Base-by-base conservation (phyloP, 768 basidiomycete genomes). In the Lentinula lateritia region DNA sequence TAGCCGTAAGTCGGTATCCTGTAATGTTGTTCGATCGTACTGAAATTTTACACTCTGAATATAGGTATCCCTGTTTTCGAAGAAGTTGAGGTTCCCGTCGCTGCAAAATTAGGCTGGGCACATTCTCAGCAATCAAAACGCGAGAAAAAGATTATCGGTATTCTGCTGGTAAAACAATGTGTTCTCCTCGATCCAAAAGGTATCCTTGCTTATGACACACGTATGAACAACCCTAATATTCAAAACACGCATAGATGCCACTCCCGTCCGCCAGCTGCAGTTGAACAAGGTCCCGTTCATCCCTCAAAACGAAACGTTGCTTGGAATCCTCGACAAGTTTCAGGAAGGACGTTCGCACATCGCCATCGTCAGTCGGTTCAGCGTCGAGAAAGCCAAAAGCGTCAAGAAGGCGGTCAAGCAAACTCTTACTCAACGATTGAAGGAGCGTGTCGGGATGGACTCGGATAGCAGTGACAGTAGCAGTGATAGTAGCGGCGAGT, bases 291-390 rank as follows among this genome's bases (percentile, higher is more conserved):
- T 95, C 6, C 90, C 89, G 0, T 90, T 89, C 58, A 90, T 95
- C 4, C 90, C 93, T 2, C 88, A 86, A 52, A 93, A 95, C 67
- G 91, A 93, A 72, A 83, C 93, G 18, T 77, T 96, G 0, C 81
- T 95, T 12, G 86, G 90, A 20, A 91, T 94, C 64, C 79, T 95
- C 35, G 93, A 95, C 71, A 89, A 81, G 63, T 95, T 95, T 72
- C 93, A 95, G 71, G 93, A 93, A 69, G 93, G 93, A 6, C 81
- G 92, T 32, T 92, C 90, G 42, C 94, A 96, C 71, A 95, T 96
- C 83, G 94, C 94, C 20, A 90, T 95, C 65, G 92, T 95, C 58
- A 87, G 86, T 63, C 85, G 92, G 42, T 84, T 90, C 66, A 89
- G 86, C 55, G 80, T 80, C 9, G 85, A 88, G 61, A 88, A 86